Evolutionary conservation across 2,329 filamentous ascomycete species (phyloP).

Genomic region (Pseudogymnoascus sp.): DNA sequence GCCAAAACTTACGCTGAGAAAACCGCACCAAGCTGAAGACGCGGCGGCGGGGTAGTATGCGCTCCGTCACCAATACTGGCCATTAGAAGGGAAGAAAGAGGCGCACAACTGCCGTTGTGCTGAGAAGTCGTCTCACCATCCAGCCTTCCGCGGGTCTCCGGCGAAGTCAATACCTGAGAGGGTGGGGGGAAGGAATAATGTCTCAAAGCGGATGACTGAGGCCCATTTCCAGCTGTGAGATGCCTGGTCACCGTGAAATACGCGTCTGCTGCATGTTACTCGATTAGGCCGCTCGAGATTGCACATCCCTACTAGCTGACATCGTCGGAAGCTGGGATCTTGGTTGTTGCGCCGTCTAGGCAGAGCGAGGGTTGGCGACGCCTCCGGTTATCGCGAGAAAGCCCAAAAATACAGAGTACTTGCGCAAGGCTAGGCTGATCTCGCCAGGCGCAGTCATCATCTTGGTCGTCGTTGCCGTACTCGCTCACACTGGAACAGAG

Average conservation of each 20-base stretch:
- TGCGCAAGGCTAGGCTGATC: not conserved
- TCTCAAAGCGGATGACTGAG: slow-evolving; percentile 5
- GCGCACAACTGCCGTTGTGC: slow-evolving; percentile 2
- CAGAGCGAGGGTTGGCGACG: not conserved
- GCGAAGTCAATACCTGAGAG: not conserved
- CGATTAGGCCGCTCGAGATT: not conserved
- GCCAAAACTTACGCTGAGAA: not conserved
- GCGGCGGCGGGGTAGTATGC: not conserved
- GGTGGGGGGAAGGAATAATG: slow-evolving; percentile 7
- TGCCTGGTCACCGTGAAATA: slow-evolving; percentile 4
- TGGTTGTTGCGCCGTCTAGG: not conserved
- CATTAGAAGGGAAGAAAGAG: not conserved
- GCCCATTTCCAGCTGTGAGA: not conserved
- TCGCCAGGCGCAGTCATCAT: slow-evolving; percentile 3
- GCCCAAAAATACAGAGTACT: not conserved
- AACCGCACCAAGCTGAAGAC: not conserved
- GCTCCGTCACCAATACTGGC: not conserved
- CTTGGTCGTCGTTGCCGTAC: not conserved
- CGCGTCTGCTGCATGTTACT: slow-evolving; percentile 6
- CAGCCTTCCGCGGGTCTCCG: not conserved
- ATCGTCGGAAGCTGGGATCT: not conserved
- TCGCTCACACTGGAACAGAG: not conserved
- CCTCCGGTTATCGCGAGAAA: slow-evolving; percentile 3
- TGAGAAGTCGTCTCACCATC: not conserved
- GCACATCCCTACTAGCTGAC: slow-evolving; percentile 2